Conservation (phyloP, 2,329 filamentous ascomycete genomes). For the Aureobasidium namibiae region DNA sequence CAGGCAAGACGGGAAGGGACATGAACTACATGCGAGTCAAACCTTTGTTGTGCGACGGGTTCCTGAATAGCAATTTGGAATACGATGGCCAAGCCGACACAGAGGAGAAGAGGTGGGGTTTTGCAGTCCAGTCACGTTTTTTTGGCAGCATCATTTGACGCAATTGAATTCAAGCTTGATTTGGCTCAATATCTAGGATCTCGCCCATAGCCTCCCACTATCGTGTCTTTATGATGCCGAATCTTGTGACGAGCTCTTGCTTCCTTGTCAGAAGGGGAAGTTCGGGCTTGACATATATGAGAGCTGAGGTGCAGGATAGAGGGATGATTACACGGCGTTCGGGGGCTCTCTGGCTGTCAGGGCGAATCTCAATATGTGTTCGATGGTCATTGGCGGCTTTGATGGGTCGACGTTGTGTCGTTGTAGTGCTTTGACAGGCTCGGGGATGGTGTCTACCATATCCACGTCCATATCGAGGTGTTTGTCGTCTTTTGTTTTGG, state of each 20-base stretch:
- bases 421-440: constrained; percentile 15
- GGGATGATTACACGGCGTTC: background rate
- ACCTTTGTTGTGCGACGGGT: background rate
- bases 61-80: constrained; percentile 1
- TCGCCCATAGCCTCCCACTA: background rate
- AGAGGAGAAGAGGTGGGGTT: background rate
- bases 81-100: background rate
- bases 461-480: constrained; percentile 36
- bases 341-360: constrained; percentile 13
- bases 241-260: background rate
- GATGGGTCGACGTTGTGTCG: constrained; percentile 18
- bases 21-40: constrained; percentile 6
- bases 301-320: background rate
- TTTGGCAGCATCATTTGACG: background rate
- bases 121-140: background rate
- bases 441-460: constrained; percentile 38
- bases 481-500: constrained; percentile 36
- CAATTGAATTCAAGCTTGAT: background rate
- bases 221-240: background rate
- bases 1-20: background rate
- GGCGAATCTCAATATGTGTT: constrained; percentile 20
- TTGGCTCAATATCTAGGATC: background rate
- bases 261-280: background rate
- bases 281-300: background rate
- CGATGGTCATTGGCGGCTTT: constrained; percentile 25